phyloP scores from a whole-genome alignment of 345 rosid species.

The Acer saccharum region DNA sequence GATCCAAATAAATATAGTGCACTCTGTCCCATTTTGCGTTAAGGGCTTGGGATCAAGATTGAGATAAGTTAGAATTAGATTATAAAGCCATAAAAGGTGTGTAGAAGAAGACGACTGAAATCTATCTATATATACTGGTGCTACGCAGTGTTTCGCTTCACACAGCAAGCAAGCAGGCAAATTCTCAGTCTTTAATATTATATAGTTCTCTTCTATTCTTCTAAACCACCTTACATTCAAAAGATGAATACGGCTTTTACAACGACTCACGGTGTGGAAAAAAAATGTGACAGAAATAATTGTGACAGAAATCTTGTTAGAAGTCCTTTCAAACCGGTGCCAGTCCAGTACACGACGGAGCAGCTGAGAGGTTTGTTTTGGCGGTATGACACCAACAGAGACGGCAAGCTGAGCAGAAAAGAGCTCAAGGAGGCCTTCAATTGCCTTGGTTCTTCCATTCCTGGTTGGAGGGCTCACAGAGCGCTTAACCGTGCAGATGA shows the following conservation, averaged over 20 bases:
- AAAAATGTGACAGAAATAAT: too few relatives aligned
- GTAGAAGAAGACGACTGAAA: neutral
- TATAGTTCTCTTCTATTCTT: neutral
- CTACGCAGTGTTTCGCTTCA: neutral
- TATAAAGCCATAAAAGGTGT: neutral
- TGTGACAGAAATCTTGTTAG: neutral
- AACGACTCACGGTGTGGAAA: neutral
- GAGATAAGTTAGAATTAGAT: neutral
- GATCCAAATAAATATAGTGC: too few relatives aligned
- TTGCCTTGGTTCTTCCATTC: neutral
- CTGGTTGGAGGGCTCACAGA: neutral
- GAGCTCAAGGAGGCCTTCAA: slow-evolving; percentile 19
- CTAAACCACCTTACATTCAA: neutral
- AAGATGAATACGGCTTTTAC: too few relatives aligned
- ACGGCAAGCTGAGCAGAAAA: slow-evolving; percentile 13
- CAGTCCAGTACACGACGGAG: neutral
- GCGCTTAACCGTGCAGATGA: slow-evolving; percentile 14
- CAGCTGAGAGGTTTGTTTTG: neutral
- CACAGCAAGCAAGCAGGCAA: neutral
- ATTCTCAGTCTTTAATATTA: neutral
- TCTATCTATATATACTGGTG: neutral
- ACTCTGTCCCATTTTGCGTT: neutral
- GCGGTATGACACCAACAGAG: slow-evolving; percentile 18
- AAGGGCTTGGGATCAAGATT: neutral
- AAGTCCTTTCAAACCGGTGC: neutral